Conservation (phyloP, 495 filamentous ascomycete species). For the Lepidopterella palustris region DNA sequence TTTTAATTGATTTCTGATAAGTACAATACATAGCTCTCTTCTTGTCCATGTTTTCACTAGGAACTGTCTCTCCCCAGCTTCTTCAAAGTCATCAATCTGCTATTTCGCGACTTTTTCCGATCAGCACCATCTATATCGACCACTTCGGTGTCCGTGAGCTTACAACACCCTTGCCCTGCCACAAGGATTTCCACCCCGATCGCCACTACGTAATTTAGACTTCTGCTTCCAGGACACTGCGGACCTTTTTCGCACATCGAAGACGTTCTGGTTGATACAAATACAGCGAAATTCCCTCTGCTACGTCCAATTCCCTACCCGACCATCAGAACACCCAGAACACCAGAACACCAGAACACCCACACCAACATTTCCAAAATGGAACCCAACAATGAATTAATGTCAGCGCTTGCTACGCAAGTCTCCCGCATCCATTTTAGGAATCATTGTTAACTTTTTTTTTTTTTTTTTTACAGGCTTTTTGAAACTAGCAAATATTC, state of each 20-base stretch:
- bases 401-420: constrained; percentile 37
- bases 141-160: constrained; percentile 1
- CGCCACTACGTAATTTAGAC: background rate
- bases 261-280: background rate
- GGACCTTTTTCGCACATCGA: background rate
- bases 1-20: background rate
- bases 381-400: constrained; percentile 31
- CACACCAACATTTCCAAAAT: no score
- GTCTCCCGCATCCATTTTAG: constrained; percentile 8
- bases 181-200: background rate
- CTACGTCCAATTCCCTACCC: background rate
- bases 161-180: background rate
- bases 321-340: background rate
- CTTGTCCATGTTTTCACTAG: background rate
- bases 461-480: constrained; percentile 29
- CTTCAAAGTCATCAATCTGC: background rate
- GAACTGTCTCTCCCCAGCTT: background rate
- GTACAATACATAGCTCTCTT: background rate
- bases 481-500: constrained; percentile 36
- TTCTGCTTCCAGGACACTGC: no score
- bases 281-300: background rate
- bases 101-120: background rate
- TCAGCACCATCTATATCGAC: no score
- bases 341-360: background rate
- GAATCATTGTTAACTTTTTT: constrained; percentile 18